These are phyloP conservation scores for Elaeis guineensis DNA, from an alignment of 176 grass and related monocot species.

Conservation along the genomic window DNA sequence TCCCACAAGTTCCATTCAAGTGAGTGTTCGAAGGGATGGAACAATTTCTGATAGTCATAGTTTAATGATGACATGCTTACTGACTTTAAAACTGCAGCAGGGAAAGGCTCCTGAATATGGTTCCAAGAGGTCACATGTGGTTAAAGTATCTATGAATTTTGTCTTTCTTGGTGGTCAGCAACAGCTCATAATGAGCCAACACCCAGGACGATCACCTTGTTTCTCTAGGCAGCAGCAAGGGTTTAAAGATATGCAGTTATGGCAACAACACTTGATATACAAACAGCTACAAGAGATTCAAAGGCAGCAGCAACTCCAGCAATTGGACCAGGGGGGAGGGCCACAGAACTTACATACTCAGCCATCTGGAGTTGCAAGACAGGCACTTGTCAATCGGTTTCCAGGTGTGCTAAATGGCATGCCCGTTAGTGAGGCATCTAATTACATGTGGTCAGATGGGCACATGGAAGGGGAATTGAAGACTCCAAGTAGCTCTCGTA, in stretches of 20 bases:
- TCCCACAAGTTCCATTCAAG: too few relatives aligned
- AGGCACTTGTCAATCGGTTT: conserved; percentile 37
- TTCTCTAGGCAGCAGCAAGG: not conserved
- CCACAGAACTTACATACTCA: conserved; percentile 41
- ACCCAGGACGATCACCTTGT: not conserved
- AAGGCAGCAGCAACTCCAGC: conserved; percentile 75
- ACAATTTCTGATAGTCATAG: too few relatives aligned
- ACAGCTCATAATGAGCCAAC: not conserved
- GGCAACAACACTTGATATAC: conserved; percentile 87
- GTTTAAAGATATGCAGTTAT: conserved; percentile 37
- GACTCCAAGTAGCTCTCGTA: too few relatives aligned
- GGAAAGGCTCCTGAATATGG: not conserved
- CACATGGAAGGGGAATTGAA: too few relatives aligned
- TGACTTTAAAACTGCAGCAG: not conserved
- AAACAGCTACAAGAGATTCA: conserved; percentile 79
- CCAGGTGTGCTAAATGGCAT: conserved; percentile 58
- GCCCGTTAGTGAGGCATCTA: conserved; percentile 37
- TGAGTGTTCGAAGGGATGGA: too few relatives aligned
- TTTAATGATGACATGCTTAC: not conserved
- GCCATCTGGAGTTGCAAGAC: conserved; percentile 41
- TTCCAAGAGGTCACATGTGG: not conserved
- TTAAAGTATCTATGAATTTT: not conserved
- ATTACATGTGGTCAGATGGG: conserved; percentile 9
- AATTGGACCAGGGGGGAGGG: conserved; percentile 54
- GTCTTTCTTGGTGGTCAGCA: not conserved